Conservation (phyloP, 495 filamentous ascomycete genomes). For the Tirmania nivea region DNA sequence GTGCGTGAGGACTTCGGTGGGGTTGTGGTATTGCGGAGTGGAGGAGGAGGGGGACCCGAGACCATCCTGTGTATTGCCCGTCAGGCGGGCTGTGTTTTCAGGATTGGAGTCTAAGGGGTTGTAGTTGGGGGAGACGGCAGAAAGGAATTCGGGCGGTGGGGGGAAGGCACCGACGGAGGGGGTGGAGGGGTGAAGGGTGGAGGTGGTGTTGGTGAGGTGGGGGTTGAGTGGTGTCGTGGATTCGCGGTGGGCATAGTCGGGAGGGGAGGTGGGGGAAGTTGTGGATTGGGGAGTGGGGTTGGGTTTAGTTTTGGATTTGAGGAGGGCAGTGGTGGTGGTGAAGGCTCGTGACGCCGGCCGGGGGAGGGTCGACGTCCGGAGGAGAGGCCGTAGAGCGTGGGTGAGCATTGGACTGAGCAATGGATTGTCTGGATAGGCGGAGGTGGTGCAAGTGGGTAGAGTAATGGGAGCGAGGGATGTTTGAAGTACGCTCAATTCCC, state of each 20-base stretch:
- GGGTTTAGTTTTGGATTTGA: no score
- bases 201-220: constrained; percentile 40
- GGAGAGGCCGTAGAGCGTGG: no score
- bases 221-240: constrained; percentile 36
- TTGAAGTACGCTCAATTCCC: no score
- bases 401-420: no score
- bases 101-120: neutral
- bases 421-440: no score
- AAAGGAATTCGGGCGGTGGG: constrained; percentile 39
- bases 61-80: neutral
- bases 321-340: no score
- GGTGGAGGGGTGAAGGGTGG: constrained; percentile 38
- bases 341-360: no score
- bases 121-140: neutral
- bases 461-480: no score
- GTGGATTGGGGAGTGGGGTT: no score
- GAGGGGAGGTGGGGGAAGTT: constrained; percentile 3
- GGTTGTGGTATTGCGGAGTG: constrained; percentile 9
- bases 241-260: constrained; percentile 32
- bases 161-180: constrained; percentile 34
- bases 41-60: constrained; percentile 4
- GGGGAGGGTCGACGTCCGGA: no score
- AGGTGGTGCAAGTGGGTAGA: no score
- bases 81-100: neutral
- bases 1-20: constrained; percentile 81